Percentiles rank a stretch among this genome's conserved stretches.
phyloP scores from a whole-genome alignment of 73 alveolate species.

The Tetrahymena malaccensis region DNA sequence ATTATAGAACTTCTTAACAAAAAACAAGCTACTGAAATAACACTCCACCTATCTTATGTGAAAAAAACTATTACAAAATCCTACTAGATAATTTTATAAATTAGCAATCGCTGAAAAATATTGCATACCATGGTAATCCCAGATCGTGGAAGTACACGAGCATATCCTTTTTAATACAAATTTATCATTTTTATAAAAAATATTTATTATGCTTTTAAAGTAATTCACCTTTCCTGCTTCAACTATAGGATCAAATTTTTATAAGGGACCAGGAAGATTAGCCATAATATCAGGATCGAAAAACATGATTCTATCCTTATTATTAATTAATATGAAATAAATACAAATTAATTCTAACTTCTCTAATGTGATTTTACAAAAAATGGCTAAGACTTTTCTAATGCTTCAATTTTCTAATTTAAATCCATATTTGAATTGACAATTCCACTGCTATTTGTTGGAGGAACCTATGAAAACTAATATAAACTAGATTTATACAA shows the following conservation, averaged over 20 bases:
- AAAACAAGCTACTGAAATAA: slow-evolving; percentile 5
- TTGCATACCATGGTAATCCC: neutral
- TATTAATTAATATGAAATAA: neutral
- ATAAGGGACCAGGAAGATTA: slow-evolving; percentile 28
- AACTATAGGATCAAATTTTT: slow-evolving; percentile 30
- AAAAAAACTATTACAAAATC: neutral
- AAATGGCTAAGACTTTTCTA: slow-evolving; percentile 28
- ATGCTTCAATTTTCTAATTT: slow-evolving; percentile 14
- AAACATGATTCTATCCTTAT: slow-evolving; percentile 32
- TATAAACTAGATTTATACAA: neutral
- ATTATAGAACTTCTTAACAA: slow-evolving; percentile 17
- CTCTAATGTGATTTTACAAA: neutral
- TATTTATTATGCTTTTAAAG: neutral
- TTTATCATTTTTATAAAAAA: neutral
- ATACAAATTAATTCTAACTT: neutral
- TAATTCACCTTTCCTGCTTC: slow-evolving; percentile 10
- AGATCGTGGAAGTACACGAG: neutral
- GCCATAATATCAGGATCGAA: slow-evolving; percentile 48
- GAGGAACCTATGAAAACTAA: neutral
- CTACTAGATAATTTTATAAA: neutral
- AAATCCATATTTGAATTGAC: neutral
- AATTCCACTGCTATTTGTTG: neutral
- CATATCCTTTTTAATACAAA: neutral
- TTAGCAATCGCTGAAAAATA: neutral
- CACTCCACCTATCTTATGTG: slow-evolving; percentile 4